Evolutionary conservation across 2,329 filamentous ascomycete genomes (phyloP), one percentile per base, ranked within the genome.

Genomic region (Fusarium metavorans): DNA sequence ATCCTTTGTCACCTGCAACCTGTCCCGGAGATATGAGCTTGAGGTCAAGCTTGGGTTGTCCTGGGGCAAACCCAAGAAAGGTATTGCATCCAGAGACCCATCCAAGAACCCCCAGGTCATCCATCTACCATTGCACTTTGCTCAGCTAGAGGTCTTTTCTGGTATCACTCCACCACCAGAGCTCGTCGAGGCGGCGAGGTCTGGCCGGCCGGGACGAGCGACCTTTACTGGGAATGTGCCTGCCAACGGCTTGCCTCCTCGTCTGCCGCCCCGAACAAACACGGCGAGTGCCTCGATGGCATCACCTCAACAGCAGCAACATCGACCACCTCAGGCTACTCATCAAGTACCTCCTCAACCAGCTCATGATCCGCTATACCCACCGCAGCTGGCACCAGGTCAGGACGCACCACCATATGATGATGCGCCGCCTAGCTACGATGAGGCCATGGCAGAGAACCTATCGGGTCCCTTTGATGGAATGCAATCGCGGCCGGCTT

Each of bases 341-440:
- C 74, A 76, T 20, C 77, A 78, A 35, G 73, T 72, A 41, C 76
- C 77, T 37, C 78, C 80, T 27, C 80, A 80, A 41, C 81, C 80
- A 11, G 60, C 82, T 3, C 79, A 82, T 25, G 89, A 91, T 75
- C 86, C 89, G 4, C 80, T 90, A 9, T 91, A 91, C 70, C 90
- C 90, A 18, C 89, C 90, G 5, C 90, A 91, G 77, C 82, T 91
- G 23, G 77, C 72, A 6, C 79, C 81, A 1, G 81, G 81, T n/a
- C 87, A 87, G 39, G 81, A 83, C 10, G 86, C 81, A 2, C 82
- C 85, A 20, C 80, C 81, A 0, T 87, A 89, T 73, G 92, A 94
- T 35, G 95, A 97, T 66, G 94, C 95, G n/a, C 95, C 96, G 20
- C 95, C 95, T 9, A 98, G 94, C 79, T 98, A 98, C 80, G 95